A percentile compares a stretch with the other conserved stretches of the same genome.
These are phyloP conservation scores for Kernera saxatilis DNA, from an alignment of 345 rosid genomes.

Conservation along the genomic window DNA sequence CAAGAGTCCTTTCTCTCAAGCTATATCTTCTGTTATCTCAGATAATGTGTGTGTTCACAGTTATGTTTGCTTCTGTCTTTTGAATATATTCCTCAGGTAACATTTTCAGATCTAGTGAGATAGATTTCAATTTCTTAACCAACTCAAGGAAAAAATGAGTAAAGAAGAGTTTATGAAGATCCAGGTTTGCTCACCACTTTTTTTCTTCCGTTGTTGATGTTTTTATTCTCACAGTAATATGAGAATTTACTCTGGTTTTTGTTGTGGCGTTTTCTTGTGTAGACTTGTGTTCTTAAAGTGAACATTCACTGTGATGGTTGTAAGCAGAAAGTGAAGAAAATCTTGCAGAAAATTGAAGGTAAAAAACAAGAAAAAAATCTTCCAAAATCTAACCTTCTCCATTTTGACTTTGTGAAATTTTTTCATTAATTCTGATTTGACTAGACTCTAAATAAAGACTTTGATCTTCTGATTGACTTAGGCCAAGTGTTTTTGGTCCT, in stretches of 20 bases:
- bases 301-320: constrained; percentile 98
- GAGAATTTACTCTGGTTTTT: constrained; percentile 10
- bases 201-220: neutral
- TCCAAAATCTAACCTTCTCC: neutral
- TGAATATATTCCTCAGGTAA: neutral
- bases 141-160: constrained; percentile 50
- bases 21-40: constrained; percentile 13
- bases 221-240: neutral
- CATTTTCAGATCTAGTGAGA: constrained; percentile 43
- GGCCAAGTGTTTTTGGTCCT: neutral
- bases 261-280: constrained; percentile 40
- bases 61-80: constrained; percentile 8
- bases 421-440: neutral
- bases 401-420: neutral
- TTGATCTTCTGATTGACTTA: neutral
- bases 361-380: neutral
- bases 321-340: constrained; percentile 84
- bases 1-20: constrained; percentile 21
- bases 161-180: constrained; percentile 97
- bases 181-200: constrained; percentile 48
- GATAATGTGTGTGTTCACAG: constrained; percentile 2
- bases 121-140: neutral
- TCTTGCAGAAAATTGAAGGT: constrained; percentile 94
- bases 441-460: neutral
- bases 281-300: constrained; percentile 94